A percentile compares a stretch with the other conserved stretches of the same genome.
Conservation (phyloP, 768 basidiomycete species). For the Russula dissimulans region DNA sequence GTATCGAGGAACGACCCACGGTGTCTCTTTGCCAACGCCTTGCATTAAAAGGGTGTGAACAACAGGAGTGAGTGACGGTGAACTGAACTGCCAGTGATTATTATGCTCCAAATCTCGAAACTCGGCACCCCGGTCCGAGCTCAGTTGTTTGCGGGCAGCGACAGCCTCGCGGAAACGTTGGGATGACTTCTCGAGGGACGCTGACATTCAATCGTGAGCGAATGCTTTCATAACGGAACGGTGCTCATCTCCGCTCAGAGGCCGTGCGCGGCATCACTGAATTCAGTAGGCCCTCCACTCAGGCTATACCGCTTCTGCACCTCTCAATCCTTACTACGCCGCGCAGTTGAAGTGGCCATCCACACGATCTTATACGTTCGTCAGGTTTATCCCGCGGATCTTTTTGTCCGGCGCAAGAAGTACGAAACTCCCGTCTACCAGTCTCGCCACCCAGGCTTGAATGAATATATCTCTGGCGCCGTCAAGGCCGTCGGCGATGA, state of each 20-base stretch:
- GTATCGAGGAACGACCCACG: not conserved
- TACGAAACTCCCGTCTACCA: slow-evolving; percentile 89
- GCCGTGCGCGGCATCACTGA: slow-evolving; percentile 56
- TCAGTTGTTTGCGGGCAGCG: not conserved
- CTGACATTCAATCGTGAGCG: slow-evolving; percentile 29
- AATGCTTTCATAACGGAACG: not conserved
- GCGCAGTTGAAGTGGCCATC: slow-evolving; percentile 83
- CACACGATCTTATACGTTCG: slow-evolving; percentile 89
- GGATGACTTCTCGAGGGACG: slow-evolving; percentile 15
- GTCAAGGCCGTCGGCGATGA: slow-evolving; percentile 77
- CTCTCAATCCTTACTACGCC: not conserved
- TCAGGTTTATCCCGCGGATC: slow-evolving; percentile 79
- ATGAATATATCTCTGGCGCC: slow-evolving; percentile 84
- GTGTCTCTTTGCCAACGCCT: not conserved
- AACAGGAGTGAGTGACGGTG: no score
- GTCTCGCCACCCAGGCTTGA: slow-evolving; percentile 82
- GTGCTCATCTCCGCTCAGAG: slow-evolving; percentile 34
- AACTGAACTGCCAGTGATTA: no score
- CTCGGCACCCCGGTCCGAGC: slow-evolving; percentile 5
- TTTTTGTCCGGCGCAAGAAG: slow-evolving; percentile 82
- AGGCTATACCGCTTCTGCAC: not conserved
- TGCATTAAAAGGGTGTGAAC: no score
- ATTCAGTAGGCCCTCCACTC: slow-evolving; percentile 45
- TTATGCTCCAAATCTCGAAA: no score
- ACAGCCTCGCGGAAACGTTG: not conserved